Base-by-base conservation (phyloP, 148 eudicot genomes). In the Vaccinium vitisidaea region DNA sequence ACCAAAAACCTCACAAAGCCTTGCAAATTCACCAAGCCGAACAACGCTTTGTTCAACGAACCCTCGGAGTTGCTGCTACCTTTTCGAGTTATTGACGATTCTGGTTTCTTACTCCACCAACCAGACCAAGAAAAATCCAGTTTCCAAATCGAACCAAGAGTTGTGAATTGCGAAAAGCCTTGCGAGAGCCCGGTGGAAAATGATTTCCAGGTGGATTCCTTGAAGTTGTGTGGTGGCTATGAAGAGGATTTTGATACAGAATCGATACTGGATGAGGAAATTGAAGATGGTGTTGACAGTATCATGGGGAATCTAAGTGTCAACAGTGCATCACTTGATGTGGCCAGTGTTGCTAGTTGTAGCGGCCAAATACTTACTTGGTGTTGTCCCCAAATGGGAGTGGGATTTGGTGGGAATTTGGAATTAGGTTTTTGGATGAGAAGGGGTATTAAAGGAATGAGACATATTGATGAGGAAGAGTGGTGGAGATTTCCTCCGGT, bases 191-290 rank as follows among this genome's bases (percentile, higher is more conserved):
- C 15, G 88, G 75, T 86, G 59, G 54, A 86, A 87, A 30, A 82
- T 10, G 90, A 84, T 73, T 88, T 86, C 63, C 87, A 75, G n/a
- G 83, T 82, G 70, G 43, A 76, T 10, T 85, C 87, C 16, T 25
- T 25, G 36, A 67, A 67, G 73, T 67, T 67, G 73, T 27, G 39
- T 25, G 73, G 12, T 67, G 36, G 73, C 13, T 67, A 67, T 12
- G 15, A 25, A 67, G 73, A 67, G 73, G 36, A 67, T 27, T 25
- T 67, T 80, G 96, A 93, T 75, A 85, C 96, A 4, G 95, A 91
- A 52, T 97, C 96, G 49, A 95, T 95, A 14, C 92, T 97, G 11
- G 98, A 93, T 84, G 99, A 94, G 85, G 98, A 94, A 82, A 84
- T 90, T 43, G 96, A 88, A 49, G 95, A 91, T 63, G 98, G 95